Evolutionary conservation across 768 basidiomycete species (phyloP).

Genomic region (Tremella yokohamensis): DNA sequence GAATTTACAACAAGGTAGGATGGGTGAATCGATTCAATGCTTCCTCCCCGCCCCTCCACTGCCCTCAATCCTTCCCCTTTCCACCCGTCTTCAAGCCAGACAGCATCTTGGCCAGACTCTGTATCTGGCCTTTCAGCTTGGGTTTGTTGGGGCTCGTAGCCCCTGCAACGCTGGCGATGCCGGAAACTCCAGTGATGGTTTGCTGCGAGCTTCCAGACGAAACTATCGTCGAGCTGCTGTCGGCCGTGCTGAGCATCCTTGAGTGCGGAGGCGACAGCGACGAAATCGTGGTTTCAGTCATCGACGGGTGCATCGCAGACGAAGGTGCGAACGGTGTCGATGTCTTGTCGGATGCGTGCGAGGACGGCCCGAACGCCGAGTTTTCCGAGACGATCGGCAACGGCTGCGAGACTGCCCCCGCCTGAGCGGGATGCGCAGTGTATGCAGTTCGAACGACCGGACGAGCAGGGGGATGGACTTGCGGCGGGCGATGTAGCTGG

Average conservation of each 20-base stretch:
- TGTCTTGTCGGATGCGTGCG: not conserved
- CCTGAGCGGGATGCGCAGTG: not conserved
- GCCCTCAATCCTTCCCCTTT: slow-evolving; percentile 11
- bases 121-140: slow-evolving; percentile 83
- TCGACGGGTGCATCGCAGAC: not conserved
- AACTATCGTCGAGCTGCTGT: not conserved
- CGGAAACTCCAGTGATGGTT: not conserved
- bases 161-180: slow-evolving; percentile 1
- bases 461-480: slow-evolving; percentile 10
- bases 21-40: too few relatives aligned
- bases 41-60: too few relatives aligned
- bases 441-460: not conserved
- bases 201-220: not conserved
- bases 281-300: not conserved
- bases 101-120: slow-evolving; percentile 85
- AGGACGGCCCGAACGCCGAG: not conserved
- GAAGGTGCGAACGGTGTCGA: not conserved
- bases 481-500: not conserved
- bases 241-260: not conserved
- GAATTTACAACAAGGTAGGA: too few relatives aligned
- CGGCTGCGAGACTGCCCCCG: not conserved
- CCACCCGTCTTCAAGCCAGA: slow-evolving; percentile 55
- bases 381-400: not conserved
- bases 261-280: not conserved
- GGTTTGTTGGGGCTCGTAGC: slow-evolving; percentile 48